These are phyloP conservation scores for Elaeis guineensis DNA, from an alignment of 176 grass and related monocot genomes.

Conservation along the genomic window DNA sequence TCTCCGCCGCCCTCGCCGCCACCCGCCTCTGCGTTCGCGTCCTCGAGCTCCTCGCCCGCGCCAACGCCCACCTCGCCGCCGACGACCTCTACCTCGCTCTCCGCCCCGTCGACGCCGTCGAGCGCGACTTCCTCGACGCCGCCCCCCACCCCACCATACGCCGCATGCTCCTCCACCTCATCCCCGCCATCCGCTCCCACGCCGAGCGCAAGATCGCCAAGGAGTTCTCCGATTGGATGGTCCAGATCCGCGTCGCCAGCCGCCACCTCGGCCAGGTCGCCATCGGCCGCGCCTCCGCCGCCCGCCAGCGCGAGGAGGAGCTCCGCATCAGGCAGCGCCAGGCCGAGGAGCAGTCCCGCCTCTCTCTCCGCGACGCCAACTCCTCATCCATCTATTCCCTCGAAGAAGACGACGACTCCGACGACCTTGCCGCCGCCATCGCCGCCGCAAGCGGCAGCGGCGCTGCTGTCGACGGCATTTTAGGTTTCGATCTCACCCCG, in stretches of 20 bases:
- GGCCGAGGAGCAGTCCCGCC: slow-evolving; percentile 31
- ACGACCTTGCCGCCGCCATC: slow-evolving; percentile 59
- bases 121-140: slow-evolving; percentile 48
- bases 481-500: slow-evolving; percentile 78
- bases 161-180: slow-evolving; percentile 60
- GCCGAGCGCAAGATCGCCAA: slow-evolving; percentile 85
- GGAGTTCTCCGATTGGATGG: slow-evolving; percentile 97
- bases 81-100: slow-evolving; percentile 78
- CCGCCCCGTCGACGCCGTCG: slow-evolving; percentile 74
- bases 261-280: slow-evolving; percentile 92
- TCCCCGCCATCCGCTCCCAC: slow-evolving; percentile 68
- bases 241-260: slow-evolving; percentile 80
- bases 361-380: neutral
- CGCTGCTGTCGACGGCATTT: slow-evolving; percentile 35
- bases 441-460: slow-evolving; percentile 25
- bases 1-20: slow-evolving; percentile 51
- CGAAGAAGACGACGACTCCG: slow-evolving; percentile 70
- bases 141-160: slow-evolving; percentile 64
- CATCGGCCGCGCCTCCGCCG: slow-evolving; percentile 73
- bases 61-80: slow-evolving; percentile 65
- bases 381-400: slow-evolving; percentile 41
- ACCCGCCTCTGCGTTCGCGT: slow-evolving; percentile 65
- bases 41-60: slow-evolving; percentile 59
- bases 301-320: slow-evolving; percentile 88
- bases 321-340: slow-evolving; percentile 62